These are phyloP conservation scores for Lactifluus volemus DNA, from an alignment of 768 basidiomycete species.

Conservation along the genomic window DNA sequence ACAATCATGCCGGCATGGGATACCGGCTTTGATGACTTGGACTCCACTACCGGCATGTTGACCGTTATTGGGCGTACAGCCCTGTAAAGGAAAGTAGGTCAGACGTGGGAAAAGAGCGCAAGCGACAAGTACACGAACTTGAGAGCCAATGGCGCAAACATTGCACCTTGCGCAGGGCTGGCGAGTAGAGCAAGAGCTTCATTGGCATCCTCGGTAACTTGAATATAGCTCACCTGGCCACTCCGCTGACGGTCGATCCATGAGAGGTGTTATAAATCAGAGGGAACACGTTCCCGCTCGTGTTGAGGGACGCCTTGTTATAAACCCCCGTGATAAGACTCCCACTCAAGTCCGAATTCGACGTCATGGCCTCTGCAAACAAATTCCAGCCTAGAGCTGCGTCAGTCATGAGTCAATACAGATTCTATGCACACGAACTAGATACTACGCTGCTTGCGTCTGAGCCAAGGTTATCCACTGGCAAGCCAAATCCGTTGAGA, in stretches of 20 bases:
- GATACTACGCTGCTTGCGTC: background rate
- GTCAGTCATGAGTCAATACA: background rate
- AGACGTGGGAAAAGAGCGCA: background rate
- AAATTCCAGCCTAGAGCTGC: slow-evolving; percentile 1
- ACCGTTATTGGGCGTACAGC: background rate
- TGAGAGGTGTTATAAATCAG: background rate
- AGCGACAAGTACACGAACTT: slow-evolving; percentile 8
- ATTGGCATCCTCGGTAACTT: background rate
- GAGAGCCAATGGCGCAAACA: slow-evolving; percentile 22
- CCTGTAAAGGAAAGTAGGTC: background rate
- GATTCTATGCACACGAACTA: background rate
- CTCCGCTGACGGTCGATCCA: background rate
- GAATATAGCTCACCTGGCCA: slow-evolving; percentile 10
- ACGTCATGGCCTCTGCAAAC: slow-evolving; percentile 9
- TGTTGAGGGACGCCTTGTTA: slow-evolving; percentile 2
- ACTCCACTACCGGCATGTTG: background rate
- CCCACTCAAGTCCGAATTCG: background rate
- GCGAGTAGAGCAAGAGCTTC: background rate
- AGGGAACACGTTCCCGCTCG: slow-evolving; percentile 5
- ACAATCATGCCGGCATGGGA: slow-evolving; percentile 10
- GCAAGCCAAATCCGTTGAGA: slow-evolving; percentile 9
- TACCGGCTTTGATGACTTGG: background rate
- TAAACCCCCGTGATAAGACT: slow-evolving; percentile 9
- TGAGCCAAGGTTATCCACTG: background rate
- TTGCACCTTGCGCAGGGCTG: slow-evolving; percentile 22